Base-by-base conservation (phyloP, 2,329 filamentous ascomycete genomes). In the Talaromyces marneffei region DNA sequence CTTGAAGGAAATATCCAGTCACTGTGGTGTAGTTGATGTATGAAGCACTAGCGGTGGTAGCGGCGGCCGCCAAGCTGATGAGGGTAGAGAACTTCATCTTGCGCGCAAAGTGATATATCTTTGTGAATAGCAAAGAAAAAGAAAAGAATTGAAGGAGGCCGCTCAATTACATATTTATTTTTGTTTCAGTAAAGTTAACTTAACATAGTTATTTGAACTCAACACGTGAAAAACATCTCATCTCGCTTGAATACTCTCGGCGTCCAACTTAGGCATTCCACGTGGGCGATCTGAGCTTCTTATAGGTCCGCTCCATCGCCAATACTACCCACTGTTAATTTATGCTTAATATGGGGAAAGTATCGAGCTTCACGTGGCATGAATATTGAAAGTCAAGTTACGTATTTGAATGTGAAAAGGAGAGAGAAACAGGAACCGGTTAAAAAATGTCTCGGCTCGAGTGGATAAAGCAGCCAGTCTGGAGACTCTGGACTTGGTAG, bases 1-100 rank as follows among this genome's bases (percentile, higher is more conserved):
- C 79, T 65, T 82, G 80, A 48, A 78, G 62, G 66, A 83, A 83
- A 65, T 79, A 79, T 3, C 80, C 80, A 3, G 73, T 67, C 9
- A 82, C 76, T 4, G 77, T 74, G 23, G 71, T 71, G 61, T 78
- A 79, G 35, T 72, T 67, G 61, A 73, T 66, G 40, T 63, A 63
- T 12, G 35, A 42, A 31, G 57, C 57, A 29, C 27, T 59, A 18
- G 57, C 39, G 18, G 39, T 29, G 27, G 52, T 25, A n/a, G 57
- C 27, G 18, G 48, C 44, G n/a, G 33, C 48, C 6, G 31, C 27
- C n/a, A 53, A 16, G n/a, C 44, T 16, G 23, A 18, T 25, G 20
- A 53, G 16, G 1, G 46, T n/a, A 40, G 46, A 42, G 35, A 59
- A 35, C 37, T 53, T 59, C 57, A 59, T 59, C 44, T n/a, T 40